Evolutionary conservation across 2,329 filamentous ascomycete species (phyloP).

Genomic region (Verticillium alfalfae): DNA sequence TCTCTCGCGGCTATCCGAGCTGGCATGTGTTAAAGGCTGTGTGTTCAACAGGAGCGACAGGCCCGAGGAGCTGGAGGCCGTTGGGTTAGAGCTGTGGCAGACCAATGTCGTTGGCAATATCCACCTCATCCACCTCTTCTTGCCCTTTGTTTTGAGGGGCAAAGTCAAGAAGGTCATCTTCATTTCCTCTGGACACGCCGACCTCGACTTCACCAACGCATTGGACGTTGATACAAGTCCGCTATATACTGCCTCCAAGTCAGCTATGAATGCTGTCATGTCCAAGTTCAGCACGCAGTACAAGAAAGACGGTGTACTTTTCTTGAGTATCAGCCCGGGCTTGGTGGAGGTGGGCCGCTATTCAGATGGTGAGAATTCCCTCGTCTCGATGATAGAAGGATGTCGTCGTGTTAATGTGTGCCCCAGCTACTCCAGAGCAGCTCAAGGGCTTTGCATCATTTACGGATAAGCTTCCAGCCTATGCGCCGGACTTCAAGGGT

Average conservation of each 20-base stretch:
- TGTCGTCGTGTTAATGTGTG: neutral
- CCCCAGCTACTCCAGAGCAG: slow-evolving; percentile 20
- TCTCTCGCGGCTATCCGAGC: neutral
- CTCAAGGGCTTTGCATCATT: slow-evolving; percentile 15
- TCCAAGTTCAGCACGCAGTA: slow-evolving; percentile 49
- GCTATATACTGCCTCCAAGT: slow-evolving; percentile 45
- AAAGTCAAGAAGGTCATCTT: slow-evolving; percentile 47
- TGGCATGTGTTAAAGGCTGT: neutral
- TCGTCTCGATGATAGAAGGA: neutral
- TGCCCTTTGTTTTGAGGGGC: slow-evolving; percentile 46
- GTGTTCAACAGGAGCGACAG: slow-evolving; percentile 2
- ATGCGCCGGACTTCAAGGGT: slow-evolving; percentile 32
- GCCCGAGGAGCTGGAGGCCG: slow-evolving; percentile 5
- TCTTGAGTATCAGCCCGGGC: slow-evolving; percentile 46
- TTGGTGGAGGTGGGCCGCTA: slow-evolving; percentile 36
- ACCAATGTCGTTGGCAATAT: slow-evolving; percentile 48
- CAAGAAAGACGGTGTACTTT: slow-evolving; percentile 42
- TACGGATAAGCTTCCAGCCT: slow-evolving; percentile 22
- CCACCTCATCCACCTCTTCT: slow-evolving; percentile 45
- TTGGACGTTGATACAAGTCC: slow-evolving; percentile 24
- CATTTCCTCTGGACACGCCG: slow-evolving; percentile 42
- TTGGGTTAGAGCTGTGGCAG: slow-evolving; percentile 9
- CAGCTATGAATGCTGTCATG: slow-evolving; percentile 44
- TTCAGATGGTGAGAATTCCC: slow-evolving; percentile 13
- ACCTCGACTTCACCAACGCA: slow-evolving; percentile 34